These are phyloP conservation scores for Colletotrichum sp. DNA, from an alignment of 2,329 filamentous ascomycete species.

Conservation along the genomic window DNA sequence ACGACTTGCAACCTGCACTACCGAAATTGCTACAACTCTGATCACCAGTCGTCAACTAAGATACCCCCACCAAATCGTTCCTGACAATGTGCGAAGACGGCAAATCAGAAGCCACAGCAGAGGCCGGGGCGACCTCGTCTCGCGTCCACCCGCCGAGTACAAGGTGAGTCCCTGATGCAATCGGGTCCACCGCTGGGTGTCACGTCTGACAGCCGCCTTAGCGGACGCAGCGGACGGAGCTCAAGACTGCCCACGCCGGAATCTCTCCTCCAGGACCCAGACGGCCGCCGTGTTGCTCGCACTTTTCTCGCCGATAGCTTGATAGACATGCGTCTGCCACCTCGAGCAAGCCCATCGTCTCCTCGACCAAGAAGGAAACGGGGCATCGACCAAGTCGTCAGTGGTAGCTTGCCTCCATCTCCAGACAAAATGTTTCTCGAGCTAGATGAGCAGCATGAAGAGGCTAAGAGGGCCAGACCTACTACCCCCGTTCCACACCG, in stretches of 20 bases:
- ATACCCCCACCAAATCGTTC: background rate
- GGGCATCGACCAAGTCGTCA: conserved; percentile 2
- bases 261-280: background rate
- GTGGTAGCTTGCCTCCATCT: conserved; percentile 3
- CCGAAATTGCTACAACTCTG: background rate
- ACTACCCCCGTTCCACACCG: background rate
- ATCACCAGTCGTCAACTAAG: background rate
- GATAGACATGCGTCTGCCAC: conserved; percentile 12
- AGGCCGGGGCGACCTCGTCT: conserved; percentile 5
- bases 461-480: background rate
- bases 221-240: conserved; percentile 6
- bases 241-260: conserved; percentile 7
- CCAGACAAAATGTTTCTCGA: conserved; percentile 14
- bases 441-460: conserved; percentile 13
- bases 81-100: conserved; percentile 4
- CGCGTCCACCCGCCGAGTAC: conserved; percentile 11
- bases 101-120: background rate
- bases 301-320: conserved; percentile 6
- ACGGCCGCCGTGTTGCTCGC: background rate
- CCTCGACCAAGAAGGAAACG: background rate
- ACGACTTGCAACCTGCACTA: background rate
- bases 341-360: background rate
- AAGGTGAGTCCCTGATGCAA: background rate
- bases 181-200: background rate
- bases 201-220: background rate